Conservation (phyloP, 176 grass and related monocot species). For the Oryza meyeriana region DNA sequence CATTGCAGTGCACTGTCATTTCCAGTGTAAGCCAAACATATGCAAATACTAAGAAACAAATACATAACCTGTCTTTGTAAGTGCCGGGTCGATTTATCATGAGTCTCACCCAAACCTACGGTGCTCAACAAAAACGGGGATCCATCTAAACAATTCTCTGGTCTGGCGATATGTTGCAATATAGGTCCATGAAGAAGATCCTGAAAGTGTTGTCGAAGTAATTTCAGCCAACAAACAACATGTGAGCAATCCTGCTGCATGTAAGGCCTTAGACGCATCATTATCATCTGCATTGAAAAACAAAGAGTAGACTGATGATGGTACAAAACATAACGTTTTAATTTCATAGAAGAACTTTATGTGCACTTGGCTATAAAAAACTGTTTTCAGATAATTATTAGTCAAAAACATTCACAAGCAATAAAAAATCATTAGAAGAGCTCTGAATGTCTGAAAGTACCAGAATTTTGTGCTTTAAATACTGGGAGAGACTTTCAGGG, state of each 20-base stretch:
- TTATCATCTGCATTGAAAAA: constrained; percentile 67
- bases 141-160: constrained; percentile 53
- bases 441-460: constrained; percentile 32
- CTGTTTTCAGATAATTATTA: background rate
- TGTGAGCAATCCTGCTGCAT: constrained; percentile 41
- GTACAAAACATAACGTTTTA: constrained; percentile 16
- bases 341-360: background rate
- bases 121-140: constrained; percentile 63
- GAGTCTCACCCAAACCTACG: constrained; percentile 31
- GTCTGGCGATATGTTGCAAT: constrained; percentile 32
- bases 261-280: constrained; percentile 60
- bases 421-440: constrained; percentile 17
- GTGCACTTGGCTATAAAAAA: background rate
- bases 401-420: background rate
- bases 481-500: constrained; percentile 43
- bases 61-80: constrained; percentile 68
- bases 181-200: constrained; percentile 57
- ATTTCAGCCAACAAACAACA: constrained; percentile 61
- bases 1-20: constrained; percentile 39
- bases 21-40: constrained; percentile 45
- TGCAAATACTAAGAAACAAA: constrained; percentile 69
- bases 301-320: constrained; percentile 13
- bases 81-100: constrained; percentile 50
- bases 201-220: constrained; percentile 58
- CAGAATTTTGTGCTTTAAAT: constrained; percentile 74